Conservation (phyloP, 108 stramenopile species). For the Cyclotella baltica region DNA sequence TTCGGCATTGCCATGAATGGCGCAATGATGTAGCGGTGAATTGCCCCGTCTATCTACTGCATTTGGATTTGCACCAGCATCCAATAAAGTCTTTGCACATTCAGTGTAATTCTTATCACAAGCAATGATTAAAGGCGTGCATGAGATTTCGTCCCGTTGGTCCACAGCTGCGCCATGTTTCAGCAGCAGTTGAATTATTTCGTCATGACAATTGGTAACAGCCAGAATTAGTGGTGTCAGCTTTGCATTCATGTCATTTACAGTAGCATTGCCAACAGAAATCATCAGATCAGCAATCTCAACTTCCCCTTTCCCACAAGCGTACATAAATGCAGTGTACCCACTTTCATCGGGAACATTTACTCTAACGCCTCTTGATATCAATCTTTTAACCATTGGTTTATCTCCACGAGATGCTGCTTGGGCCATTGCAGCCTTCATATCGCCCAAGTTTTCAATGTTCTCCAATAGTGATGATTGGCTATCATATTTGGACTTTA, state of each 20-base stretch:
- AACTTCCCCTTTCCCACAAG: background rate
- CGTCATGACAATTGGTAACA: constrained; percentile 5
- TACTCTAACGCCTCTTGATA: constrained; percentile 8
- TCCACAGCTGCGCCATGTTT: constrained; percentile 5
- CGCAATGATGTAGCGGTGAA: constrained; percentile 6
- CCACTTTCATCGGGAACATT: constrained; percentile 15
- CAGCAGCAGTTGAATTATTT: background rate
- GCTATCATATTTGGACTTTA: constrained; percentile 7
- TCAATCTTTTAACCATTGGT: background rate
- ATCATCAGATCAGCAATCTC: constrained; percentile 15
- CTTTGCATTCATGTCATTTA: background rate
- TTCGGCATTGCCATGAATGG: constrained; percentile 11
- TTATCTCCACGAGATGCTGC: constrained; percentile 8
- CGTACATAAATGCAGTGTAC: constrained; percentile 19
- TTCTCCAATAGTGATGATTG: constrained; percentile 1
- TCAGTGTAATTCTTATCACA: background rate
- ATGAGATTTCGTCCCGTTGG: background rate
- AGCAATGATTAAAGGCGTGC: constrained; percentile 2
- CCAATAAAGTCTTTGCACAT: background rate
- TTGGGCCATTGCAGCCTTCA: background rate
- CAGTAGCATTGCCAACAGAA: background rate
- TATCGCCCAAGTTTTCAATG: constrained; percentile 2
- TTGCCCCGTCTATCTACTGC: constrained; percentile 12
- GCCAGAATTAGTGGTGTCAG: background rate
- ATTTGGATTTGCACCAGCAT: constrained; percentile 10